A percentile compares a stretch with the other conserved stretches of the same genome.
Conservation (phyloP, 2,329 filamentous ascomycete genomes). For the Cyanodermella asteris region DNA sequence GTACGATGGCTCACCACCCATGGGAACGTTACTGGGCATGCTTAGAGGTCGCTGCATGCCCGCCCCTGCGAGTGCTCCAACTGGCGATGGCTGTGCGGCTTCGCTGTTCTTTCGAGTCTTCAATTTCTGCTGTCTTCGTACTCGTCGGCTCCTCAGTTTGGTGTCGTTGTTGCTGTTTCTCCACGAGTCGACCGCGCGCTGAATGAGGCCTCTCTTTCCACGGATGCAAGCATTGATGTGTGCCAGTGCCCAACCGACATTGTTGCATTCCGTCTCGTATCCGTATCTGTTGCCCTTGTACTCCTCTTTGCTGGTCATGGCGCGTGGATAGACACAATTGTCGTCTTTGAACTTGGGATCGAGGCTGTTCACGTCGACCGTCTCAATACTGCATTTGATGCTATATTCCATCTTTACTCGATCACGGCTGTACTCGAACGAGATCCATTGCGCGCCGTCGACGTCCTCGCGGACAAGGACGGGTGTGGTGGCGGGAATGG, state of each 20-base stretch:
- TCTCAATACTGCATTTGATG: constrained; percentile 93
- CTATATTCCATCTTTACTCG: constrained; percentile 99
- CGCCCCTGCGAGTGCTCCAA: constrained; percentile 36
- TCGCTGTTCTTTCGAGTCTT: constrained; percentile 58
- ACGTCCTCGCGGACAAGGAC: constrained; percentile 84
- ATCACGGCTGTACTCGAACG: constrained; percentile 92
- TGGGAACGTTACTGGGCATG: constrained; percentile 38
- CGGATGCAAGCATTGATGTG: constrained; percentile 78
- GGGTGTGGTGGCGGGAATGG: constrained; percentile 89
- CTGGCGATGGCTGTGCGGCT: constrained; percentile 31
- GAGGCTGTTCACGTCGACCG: constrained; percentile 73
- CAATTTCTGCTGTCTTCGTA: constrained; percentile 90
- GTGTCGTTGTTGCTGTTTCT: constrained; percentile 97
- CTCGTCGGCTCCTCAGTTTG: constrained; percentile 68
- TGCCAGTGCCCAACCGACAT: constrained; percentile 96
- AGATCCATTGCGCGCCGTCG: constrained; percentile 96
- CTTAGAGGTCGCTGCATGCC: too few species aligned
- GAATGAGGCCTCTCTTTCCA: constrained; percentile 86
- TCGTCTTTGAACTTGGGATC: constrained; percentile 84
- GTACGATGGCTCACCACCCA: constrained; percentile 46
- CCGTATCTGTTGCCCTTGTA: constrained; percentile 89
- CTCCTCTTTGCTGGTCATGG: constrained; percentile 84
- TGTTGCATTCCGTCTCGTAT: constrained; percentile 97
- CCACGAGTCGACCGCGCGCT: constrained; percentile 95
- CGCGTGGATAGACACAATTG: constrained; percentile 93